A percentile compares a stretch with the other conserved stretches of the same genome.
Conservation (phyloP, 179 eudicot genomes). For the Amaranthus tricolor region DNA sequence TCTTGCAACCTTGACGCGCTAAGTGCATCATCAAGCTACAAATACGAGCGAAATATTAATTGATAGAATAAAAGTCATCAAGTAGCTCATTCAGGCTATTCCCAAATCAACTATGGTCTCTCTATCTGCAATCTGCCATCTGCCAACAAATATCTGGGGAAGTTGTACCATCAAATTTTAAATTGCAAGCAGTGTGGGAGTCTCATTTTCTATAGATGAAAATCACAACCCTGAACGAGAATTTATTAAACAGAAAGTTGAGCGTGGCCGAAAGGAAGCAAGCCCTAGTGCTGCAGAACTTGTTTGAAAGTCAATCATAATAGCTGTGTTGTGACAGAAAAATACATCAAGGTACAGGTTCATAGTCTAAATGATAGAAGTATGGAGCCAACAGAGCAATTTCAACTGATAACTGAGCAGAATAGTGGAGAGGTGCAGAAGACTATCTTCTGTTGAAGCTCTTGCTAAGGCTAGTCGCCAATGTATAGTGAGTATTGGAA, state of each 20-base stretch:
- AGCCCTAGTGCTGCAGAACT: neutral
- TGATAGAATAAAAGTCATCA: neutral
- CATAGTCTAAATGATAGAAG: neutral
- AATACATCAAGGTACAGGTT: neutral
- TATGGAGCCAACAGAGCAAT: neutral
- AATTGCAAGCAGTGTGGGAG: neutral
- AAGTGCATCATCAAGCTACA: slow-evolving; percentile 98
- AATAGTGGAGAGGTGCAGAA: too few species aligned
- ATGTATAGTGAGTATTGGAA: too few species aligned
- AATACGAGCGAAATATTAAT: slow-evolving; percentile 5
- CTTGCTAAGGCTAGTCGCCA: too few species aligned
- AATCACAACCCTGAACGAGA: neutral
- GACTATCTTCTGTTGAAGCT: too few species aligned
- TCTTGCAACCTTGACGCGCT: slow-evolving; percentile 85
- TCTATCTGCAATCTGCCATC: neutral
- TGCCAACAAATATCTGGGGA: neutral
- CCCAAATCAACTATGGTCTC: neutral
- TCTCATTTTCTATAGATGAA: neutral
- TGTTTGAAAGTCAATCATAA: neutral
- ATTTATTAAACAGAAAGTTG: neutral
- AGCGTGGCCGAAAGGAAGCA: neutral
- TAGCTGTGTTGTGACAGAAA: neutral
- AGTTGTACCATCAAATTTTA: neutral
- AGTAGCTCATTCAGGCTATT: neutral
- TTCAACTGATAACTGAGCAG: too few species aligned